Percentiles rank a stretch among this genome's conserved stretches.
Evolutionary conservation across 2,329 filamentous ascomycete species (phyloP).

Genomic region (Penicillium nordicum): DNA sequence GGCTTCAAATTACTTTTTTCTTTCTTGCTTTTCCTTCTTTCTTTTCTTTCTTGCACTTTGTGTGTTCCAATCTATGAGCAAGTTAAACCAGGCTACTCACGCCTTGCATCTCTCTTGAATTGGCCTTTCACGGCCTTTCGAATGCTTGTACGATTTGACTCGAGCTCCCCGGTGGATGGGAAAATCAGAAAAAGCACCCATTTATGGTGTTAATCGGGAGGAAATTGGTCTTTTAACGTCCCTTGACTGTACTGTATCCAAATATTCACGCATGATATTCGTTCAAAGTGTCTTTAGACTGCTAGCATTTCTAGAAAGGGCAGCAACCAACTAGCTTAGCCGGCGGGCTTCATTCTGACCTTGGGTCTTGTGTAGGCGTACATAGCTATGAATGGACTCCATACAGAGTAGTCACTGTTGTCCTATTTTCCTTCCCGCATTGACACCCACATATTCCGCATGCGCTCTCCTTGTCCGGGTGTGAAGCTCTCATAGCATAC

Average conservation of each 20-base stretch:
- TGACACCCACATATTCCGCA: conserved; percentile 51
- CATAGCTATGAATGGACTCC: neutral
- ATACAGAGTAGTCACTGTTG: neutral
- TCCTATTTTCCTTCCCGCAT: conserved; percentile 37
- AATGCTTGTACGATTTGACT: neutral
- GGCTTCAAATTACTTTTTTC: neutral
- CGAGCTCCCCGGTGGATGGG: neutral
- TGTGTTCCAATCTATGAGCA: neutral
- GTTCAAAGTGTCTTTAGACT: neutral
- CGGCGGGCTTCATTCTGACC: neutral
- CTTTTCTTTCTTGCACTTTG: neutral
- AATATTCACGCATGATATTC: neutral
- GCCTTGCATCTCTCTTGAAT: neutral
- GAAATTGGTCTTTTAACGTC: neutral
- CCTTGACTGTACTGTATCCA: conserved; percentile 1
- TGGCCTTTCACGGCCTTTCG: neutral
- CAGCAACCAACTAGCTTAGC: neutral
- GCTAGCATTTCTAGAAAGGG: neutral
- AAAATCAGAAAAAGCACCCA: neutral
- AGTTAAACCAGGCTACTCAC: neutral
- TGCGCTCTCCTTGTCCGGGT: conserved; percentile 47
- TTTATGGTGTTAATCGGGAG: neutral
- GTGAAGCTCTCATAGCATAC: conserved; percentile 55
- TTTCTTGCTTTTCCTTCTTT: neutral
- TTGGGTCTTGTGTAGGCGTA: neutral